Evolutionary conservation across 106 monocot genomes (phyloP).

Genomic region (Narthecium ossifragum): DNA sequence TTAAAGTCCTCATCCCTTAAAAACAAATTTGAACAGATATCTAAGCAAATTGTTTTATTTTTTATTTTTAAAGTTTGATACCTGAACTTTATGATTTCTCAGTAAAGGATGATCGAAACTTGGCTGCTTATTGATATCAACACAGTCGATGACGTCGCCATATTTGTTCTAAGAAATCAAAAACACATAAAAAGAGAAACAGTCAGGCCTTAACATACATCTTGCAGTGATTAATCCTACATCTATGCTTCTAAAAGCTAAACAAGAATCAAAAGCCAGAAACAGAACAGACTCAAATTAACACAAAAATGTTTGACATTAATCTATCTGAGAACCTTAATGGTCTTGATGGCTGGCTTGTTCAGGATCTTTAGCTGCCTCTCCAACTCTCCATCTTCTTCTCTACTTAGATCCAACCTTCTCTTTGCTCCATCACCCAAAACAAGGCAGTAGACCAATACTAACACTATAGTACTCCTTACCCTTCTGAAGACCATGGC

Average conservation of each 20-base stretch:
- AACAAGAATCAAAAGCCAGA: background rate
- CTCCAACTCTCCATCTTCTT: background rate
- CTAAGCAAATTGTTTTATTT: too few relatives aligned
- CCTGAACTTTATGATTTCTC: background rate
- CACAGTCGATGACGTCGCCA: constrained; percentile 2
- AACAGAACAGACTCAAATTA: background rate
- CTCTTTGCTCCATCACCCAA: background rate
- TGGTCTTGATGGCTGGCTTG: constrained; percentile 2
- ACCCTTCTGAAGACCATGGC: constrained; percentile 2
- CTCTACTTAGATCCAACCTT: background rate
- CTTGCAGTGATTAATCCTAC: too few relatives aligned
- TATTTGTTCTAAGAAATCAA: background rate
- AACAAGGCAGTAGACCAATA: background rate
- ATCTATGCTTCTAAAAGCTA: too few relatives aligned
- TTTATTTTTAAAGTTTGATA: too few relatives aligned
- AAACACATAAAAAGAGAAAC: background rate
- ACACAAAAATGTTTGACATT: background rate
- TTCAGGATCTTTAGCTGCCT: background rate
- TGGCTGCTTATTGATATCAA: background rate
- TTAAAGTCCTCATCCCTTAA: too few relatives aligned
- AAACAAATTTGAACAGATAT: background rate
- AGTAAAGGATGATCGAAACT: constrained; percentile 1
- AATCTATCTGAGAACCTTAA: background rate
- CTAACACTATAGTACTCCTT: background rate
- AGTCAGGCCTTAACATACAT: too few relatives aligned